A percentile compares a stretch with the other conserved stretches of the same genome.
These are phyloP conservation scores for Cardiospermum halicacabum DNA, from an alignment of 345 rosid genomes.

Conservation along the genomic window DNA sequence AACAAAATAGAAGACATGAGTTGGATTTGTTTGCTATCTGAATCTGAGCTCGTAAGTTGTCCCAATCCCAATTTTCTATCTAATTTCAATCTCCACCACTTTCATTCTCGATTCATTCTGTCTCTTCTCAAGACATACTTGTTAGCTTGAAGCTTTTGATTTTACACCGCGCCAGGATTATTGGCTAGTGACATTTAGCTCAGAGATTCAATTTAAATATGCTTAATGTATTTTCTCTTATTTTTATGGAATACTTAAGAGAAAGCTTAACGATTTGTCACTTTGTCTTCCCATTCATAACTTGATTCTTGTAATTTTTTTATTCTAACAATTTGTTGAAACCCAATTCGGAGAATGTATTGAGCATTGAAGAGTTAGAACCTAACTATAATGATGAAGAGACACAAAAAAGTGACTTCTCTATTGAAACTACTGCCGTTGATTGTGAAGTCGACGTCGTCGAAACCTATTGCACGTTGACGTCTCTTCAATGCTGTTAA, in stretches of 20 bases:
- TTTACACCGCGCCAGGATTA: constrained; percentile 56
- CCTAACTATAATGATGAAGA: no score
- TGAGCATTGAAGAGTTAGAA: constrained; percentile 37
- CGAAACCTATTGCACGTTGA: no score
- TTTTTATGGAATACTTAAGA: constrained; percentile 48
- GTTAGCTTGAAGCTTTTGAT: constrained; percentile 61
- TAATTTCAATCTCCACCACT: not conserved
- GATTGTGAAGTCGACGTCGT: no score
- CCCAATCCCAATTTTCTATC: not conserved
- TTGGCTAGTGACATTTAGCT: constrained; percentile 46
- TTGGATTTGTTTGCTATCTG: constrained; percentile 69
- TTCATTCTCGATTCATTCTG: constrained; percentile 4
- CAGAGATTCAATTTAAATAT: constrained; percentile 52
- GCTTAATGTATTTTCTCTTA: constrained; percentile 64
- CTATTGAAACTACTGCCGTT: no score
- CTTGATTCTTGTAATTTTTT: constrained; percentile 31
- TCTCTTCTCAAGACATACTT: constrained; percentile 50
- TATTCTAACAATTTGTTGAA: constrained; percentile 34
- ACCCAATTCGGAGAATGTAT: constrained; percentile 10
- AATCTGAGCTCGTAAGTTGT: constrained; percentile 56
- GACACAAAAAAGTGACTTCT: no score
- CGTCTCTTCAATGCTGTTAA: no score
- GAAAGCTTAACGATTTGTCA: constrained; percentile 25
- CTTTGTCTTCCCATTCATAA: constrained; percentile 15
- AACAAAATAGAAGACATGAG: constrained; percentile 44